Evolutionary conservation across 306 rosid species (phyloP), one percentile per base, ranked within the genome.

Genomic region (Aeschynomene evenia): DNA sequence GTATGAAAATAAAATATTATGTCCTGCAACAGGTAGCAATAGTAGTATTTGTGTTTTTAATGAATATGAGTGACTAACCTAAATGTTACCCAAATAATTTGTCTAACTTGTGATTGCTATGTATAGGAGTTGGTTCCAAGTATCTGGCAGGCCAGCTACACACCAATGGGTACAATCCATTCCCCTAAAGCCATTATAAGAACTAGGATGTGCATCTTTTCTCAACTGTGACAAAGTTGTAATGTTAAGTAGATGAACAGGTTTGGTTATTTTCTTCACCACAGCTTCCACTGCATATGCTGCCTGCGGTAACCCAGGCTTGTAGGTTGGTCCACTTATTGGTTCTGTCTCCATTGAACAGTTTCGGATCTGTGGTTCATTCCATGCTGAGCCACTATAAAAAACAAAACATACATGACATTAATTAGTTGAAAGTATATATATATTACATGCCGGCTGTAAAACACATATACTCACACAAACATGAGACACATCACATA

Each of bases 111-210:
- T 55, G 21, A 88, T 13, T 59, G 37, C 65, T 52, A 63, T 63
- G 21, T 63, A 81, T 0, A 89, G 29, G 48, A 89, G 78, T 11
- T 59, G 52, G 80, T 87, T 89, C 96, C 96, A 89, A 56, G 87
- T 83, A 75, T 89, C 93, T 49, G 66, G 77, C 12, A 89, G 63
- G 5, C 93, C 96, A 16, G 93, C 87, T 11, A 89, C 68, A 60
- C 96, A 89, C 96, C 96, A 89, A 76, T 87, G 93, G 6, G 91
- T 89, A 60, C 93, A 89, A 12, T 87, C 96, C 93, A 87, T 89
- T 75, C 84, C 86, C 48, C 3, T 80, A 60, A 87, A 81, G 15
- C 29, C 85, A 72, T 85, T 89, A 57, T 79, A 80, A 54, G 77
- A 45, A 66, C 86, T 75, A 7, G 89, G 86, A 74, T 89, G 96